phyloP scores from a whole-genome alignment of 352 stramenopile species.

The Pythium chondricola region DNA sequence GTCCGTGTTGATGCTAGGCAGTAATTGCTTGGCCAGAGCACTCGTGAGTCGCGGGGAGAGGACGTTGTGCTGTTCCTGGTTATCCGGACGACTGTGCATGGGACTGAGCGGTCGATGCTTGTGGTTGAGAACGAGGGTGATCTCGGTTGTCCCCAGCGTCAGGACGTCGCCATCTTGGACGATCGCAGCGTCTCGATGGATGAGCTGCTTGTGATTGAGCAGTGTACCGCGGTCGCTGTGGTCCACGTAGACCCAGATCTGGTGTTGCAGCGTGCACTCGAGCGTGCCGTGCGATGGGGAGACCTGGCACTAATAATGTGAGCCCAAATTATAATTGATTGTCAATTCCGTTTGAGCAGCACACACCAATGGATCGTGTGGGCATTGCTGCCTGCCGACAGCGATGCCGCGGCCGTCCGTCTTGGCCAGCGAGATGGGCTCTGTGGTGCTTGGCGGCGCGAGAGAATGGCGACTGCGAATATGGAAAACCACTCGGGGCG shows the following conservation, averaged over 20 bases:
- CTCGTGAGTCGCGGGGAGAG: not conserved
- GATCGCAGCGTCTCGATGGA: slow-evolving; percentile 47
- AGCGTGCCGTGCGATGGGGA: slow-evolving; percentile 14
- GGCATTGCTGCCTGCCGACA: slow-evolving; percentile 19
- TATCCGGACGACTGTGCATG: slow-evolving; percentile 2
- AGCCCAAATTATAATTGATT: no score
- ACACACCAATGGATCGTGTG: slow-evolving; percentile 22
- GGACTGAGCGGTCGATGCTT: not conserved
- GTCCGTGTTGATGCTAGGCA: slow-evolving; percentile 8
- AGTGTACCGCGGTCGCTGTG: slow-evolving; percentile 48
- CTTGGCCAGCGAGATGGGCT: slow-evolving; percentile 7
- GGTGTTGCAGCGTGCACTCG: slow-evolving; percentile 23
- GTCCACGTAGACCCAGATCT: slow-evolving; percentile 76
- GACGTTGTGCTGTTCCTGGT: not conserved
- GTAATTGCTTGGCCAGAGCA: slow-evolving; percentile 5
- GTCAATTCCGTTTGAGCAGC: no score
- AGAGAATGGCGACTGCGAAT: slow-evolving; percentile 12
- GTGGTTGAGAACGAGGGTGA: slow-evolving; percentile 15
- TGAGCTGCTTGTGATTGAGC: slow-evolving; percentile 27
- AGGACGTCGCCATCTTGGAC: slow-evolving; percentile 54
- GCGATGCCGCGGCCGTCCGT: slow-evolving; percentile 12
- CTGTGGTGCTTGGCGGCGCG: not conserved
- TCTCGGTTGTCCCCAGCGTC: slow-evolving; percentile 44
- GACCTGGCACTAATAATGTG: slow-evolving; percentile 6
- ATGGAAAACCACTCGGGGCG: slow-evolving; percentile 9